These are phyloP conservation scores for Elongisporangium undulatum DNA, from an alignment of 352 stramenopile genomes.

Conservation along the genomic window DNA sequence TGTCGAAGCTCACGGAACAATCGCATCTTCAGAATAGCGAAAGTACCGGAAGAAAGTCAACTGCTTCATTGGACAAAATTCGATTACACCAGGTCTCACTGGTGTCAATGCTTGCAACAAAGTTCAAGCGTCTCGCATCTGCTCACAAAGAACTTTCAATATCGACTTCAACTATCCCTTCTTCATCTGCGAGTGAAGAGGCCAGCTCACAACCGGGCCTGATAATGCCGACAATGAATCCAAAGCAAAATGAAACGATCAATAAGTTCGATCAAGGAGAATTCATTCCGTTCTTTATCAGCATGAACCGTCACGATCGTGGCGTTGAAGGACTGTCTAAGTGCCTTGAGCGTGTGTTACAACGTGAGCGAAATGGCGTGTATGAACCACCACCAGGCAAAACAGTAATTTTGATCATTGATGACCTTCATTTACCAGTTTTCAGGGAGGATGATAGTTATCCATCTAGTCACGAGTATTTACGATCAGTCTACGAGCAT, in stretches of 20 bases:
- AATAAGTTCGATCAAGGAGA: conserved; percentile 28
- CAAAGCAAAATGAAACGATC: conserved; percentile 6
- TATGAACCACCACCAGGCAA: conserved; percentile 56
- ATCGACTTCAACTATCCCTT: neutral
- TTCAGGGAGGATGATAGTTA: neutral
- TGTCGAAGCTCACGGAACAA: neutral
- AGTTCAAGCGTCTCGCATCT: conserved; percentile 13
- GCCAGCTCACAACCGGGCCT: neutral
- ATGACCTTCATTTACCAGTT: conserved; percentile 43
- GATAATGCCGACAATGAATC: conserved; percentile 9
- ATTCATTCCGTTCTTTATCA: conserved; percentile 45
- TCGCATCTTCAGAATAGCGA: neutral
- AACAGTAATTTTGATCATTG: conserved; percentile 40
- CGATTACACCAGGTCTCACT: conserved; percentile 41
- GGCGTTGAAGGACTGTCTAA: conserved; percentile 18
- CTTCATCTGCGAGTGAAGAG: conserved; percentile 12
- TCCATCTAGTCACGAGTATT: conserved; percentile 20
- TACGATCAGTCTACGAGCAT: conserved; percentile 32
- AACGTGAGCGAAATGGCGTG: conserved; percentile 40
- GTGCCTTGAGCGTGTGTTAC: conserved; percentile 48
- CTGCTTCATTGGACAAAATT: conserved; percentile 22
- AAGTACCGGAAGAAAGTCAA: neutral
- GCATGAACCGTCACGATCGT: conserved; percentile 19
- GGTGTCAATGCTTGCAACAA: conserved; percentile 24
- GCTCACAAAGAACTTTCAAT: conserved; percentile 2